Conservation (phyloP, 805 yeast species). For the Zygotorulaspora danielsina region DNA sequence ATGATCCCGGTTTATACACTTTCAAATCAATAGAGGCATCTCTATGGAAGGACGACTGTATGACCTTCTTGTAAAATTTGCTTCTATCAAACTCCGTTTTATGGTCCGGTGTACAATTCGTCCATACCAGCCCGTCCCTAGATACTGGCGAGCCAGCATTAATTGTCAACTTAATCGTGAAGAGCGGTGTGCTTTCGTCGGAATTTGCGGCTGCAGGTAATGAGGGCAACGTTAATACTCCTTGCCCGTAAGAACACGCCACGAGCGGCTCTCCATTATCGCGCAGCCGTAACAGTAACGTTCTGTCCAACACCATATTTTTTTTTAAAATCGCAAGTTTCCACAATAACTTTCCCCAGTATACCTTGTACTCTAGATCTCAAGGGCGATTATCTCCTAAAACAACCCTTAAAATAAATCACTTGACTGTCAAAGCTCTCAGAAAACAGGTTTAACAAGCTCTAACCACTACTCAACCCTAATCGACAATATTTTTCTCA, state of each 20-base stretch:
- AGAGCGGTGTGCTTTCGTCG: conserved; percentile 42
- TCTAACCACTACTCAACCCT: too few species aligned
- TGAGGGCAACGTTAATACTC: conserved; percentile 40
- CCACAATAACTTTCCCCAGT: too few species aligned
- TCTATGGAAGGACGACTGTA: conserved; percentile 55
- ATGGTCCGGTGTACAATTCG: conserved; percentile 58
- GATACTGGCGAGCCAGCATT: conserved; percentile 73
- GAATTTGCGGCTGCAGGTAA: conserved; percentile 37
- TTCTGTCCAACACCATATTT: conserved; percentile 17
- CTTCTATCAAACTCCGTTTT: conserved; percentile 50
- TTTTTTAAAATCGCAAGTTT: too few species aligned
- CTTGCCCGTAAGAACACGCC: conserved; percentile 33
- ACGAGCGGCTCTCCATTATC: conserved; percentile 38
- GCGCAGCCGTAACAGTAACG: conserved; percentile 35
- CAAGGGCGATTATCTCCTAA: too few species aligned
- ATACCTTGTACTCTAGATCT: too few species aligned
- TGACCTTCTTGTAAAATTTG: conserved; percentile 47
- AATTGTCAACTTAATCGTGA: conserved; percentile 54
- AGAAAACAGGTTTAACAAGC: too few species aligned
- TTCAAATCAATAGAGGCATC: conserved; percentile 60
- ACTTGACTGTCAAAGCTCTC: too few species aligned
- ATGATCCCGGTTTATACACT: conserved; percentile 73
- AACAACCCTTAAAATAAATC: too few species aligned
- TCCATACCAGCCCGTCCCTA: conserved; percentile 66
- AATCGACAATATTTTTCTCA: too few species aligned